phyloP scores from a whole-genome alignment of 345 rosid genomes.

The Acer negundo region DNA sequence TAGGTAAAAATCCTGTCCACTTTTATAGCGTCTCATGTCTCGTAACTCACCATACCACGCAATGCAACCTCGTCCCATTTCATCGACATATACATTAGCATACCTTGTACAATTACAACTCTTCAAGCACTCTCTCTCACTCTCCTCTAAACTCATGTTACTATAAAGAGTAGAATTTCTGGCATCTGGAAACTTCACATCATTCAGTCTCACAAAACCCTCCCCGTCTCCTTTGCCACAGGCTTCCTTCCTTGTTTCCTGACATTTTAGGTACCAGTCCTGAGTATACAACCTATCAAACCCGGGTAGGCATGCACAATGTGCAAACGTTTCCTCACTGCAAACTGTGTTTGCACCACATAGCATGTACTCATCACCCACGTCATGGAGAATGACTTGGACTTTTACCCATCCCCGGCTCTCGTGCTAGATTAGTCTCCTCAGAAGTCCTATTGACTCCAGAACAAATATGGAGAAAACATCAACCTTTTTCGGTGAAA shows the following conservation, averaged over 20 bases:
- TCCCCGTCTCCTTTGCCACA: conserved; percentile 7
- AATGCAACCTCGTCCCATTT: background rate
- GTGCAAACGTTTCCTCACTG: background rate
- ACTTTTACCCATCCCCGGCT: background rate
- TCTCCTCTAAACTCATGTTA: conserved; percentile 1
- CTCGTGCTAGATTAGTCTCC: conserved; percentile 6
- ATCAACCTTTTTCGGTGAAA: background rate
- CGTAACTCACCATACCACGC: conserved; percentile 5
- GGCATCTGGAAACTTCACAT: background rate
- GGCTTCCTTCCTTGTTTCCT: background rate
- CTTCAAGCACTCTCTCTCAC: conserved; percentile 13
- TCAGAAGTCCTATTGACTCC: background rate
- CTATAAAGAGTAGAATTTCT: background rate
- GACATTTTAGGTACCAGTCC: background rate
- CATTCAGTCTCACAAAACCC: background rate
- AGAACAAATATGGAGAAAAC: background rate
- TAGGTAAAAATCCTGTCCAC: conserved; percentile 2
- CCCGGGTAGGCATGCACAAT: conserved; percentile 21
- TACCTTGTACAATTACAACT: conserved; percentile 8
- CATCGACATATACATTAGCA: background rate
- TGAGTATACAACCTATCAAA: background rate
- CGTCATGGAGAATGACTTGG: background rate
- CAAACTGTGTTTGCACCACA: conserved; percentile 25
- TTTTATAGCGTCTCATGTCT: conserved; percentile 4
- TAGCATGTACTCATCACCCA: conserved; percentile 23